phyloP scores from a whole-genome alignment of 805 yeast genomes.

The Candida patagonica region DNA sequence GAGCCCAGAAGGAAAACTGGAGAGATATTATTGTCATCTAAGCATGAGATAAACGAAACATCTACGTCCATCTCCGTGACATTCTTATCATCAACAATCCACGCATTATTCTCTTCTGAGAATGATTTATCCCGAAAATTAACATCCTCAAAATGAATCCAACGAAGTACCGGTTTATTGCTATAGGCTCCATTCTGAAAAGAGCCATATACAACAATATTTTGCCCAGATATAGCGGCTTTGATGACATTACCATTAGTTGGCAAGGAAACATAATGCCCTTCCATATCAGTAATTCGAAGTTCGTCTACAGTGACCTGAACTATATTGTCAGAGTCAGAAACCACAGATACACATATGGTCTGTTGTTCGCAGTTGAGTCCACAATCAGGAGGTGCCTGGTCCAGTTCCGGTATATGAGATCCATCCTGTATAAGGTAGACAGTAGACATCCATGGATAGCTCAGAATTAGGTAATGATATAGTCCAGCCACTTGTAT shows the following conservation, averaged over 20 bases:
- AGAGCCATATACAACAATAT: too few relatives aligned
- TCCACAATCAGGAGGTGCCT: conserved; percentile 9
- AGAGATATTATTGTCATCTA: too few relatives aligned
- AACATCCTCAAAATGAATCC: too few relatives aligned
- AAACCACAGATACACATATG: conserved; percentile 2
- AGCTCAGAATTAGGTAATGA: conserved; percentile 5
- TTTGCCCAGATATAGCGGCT: too few relatives aligned
- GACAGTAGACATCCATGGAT: conserved; percentile 9
- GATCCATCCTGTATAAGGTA: conserved; percentile 3
- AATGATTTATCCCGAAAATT: too few relatives aligned
- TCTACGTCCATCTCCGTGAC: too few relatives aligned
- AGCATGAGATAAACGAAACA: too few relatives aligned
- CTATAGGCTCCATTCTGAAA: too few relatives aligned
- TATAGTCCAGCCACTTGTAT: neutral
- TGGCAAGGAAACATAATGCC: neutral
- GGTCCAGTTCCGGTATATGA: conserved; percentile 5
- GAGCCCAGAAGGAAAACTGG: too few relatives aligned
- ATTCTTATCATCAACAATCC: too few relatives aligned
- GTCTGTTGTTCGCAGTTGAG: conserved; percentile 5
- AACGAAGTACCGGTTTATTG: too few relatives aligned
- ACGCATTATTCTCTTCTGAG: too few relatives aligned
- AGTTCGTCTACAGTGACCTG: conserved; percentile 6
- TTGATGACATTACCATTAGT: neutral
- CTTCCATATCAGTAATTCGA: conserved; percentile 8
- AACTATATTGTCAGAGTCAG: conserved; percentile 3